A percentile compares a stretch with the other conserved stretches of the same genome.
Evolutionary conservation across 2,329 filamentous ascomycete genomes (phyloP).

Genomic region (Graphilbum fragrans): DNA sequence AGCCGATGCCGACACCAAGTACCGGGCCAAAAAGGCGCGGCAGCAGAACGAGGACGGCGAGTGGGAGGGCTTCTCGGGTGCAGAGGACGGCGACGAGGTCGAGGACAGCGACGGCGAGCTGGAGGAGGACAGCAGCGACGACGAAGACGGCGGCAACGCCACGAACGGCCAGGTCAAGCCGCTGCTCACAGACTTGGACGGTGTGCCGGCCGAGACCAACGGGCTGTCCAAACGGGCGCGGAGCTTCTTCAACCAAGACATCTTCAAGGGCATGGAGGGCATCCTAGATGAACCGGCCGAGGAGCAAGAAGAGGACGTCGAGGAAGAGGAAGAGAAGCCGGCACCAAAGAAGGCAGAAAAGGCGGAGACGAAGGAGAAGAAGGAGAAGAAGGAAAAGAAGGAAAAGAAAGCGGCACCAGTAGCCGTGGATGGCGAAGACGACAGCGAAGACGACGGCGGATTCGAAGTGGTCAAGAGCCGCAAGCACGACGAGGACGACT

Average conservation of each 20-base stretch:
- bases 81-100: constrained; percentile 36
- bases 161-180: constrained; percentile 30
- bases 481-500: constrained; percentile 29
- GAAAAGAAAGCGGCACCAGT: background rate
- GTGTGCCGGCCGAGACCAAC: constrained; percentile 31
- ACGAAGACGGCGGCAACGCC: constrained; percentile 39
- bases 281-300: constrained; percentile 41
- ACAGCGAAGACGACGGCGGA: constrained; percentile 21
- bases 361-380: no score
- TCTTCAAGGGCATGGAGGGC: constrained; percentile 75
- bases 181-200: constrained; percentile 52
- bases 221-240: constrained; percentile 75
- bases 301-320: background rate
- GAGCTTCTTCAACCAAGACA: constrained; percentile 87
- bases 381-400: constrained; percentile 16
- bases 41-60: constrained; percentile 75
- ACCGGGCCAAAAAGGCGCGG: constrained; percentile 78
- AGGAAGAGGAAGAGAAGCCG: background rate
- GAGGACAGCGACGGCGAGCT: constrained; percentile 42
- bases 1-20: constrained; percentile 72
- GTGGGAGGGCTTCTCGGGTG: constrained; percentile 76
- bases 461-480: constrained; percentile 49
- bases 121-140: constrained; percentile 50
- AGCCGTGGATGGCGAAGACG: constrained; percentile 10
- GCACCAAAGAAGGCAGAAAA: constrained; percentile 10